Evolutionary conservation across 495 filamentous ascomycete species (phyloP).

Genomic region (Cladorrhinum samala): DNA sequence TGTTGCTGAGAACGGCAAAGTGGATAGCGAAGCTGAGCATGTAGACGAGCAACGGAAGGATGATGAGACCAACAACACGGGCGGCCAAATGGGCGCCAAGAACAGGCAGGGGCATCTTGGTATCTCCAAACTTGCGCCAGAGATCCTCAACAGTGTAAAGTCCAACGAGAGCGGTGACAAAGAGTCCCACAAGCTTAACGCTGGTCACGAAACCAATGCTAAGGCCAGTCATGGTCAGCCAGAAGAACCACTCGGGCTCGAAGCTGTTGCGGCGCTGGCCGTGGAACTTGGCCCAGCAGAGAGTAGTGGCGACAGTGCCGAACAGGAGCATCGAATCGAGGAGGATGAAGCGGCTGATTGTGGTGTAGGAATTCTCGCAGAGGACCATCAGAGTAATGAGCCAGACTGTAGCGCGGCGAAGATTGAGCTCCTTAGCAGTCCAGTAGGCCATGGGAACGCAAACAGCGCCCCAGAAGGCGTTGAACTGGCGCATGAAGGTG

Average conservation of each 20-base stretch:
- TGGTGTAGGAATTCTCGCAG: conserved; percentile 97
- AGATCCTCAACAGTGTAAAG: conserved; percentile 94
- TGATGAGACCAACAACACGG: conserved; percentile 79
- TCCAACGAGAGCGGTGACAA: conserved; percentile 89
- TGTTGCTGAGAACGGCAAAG: conserved; percentile 88
- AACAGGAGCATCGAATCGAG: conserved; percentile 97
- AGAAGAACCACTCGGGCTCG: conserved; percentile 80
- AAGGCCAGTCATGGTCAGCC: conserved; percentile 84
- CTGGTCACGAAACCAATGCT: conserved; percentile 97
- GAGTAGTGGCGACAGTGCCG: conserved; percentile 92
- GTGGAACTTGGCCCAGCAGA: conserved; percentile 97
- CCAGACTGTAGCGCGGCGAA: conserved; percentile 84
- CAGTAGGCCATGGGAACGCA: conserved; percentile 94
- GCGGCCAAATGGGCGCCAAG: conserved; percentile 72
- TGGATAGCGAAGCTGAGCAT: conserved; percentile 92
- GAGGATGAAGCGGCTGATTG: conserved; percentile 95
- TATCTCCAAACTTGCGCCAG: conserved; percentile 96
- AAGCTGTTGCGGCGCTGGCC: conserved; percentile 76
- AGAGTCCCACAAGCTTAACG: conserved; percentile 96
- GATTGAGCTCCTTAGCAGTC: conserved; percentile 83
- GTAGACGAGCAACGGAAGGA: conserved; percentile 82
- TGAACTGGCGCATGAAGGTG: conserved; percentile 98
- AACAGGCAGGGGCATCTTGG: conserved; percentile 74
- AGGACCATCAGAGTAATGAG: conserved; percentile 93
- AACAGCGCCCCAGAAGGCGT: conserved; percentile 85